These are phyloP conservation scores for Trichomonas tenax DNA, from an alignment of 208 protist species.

Conservation along the genomic window DNA sequence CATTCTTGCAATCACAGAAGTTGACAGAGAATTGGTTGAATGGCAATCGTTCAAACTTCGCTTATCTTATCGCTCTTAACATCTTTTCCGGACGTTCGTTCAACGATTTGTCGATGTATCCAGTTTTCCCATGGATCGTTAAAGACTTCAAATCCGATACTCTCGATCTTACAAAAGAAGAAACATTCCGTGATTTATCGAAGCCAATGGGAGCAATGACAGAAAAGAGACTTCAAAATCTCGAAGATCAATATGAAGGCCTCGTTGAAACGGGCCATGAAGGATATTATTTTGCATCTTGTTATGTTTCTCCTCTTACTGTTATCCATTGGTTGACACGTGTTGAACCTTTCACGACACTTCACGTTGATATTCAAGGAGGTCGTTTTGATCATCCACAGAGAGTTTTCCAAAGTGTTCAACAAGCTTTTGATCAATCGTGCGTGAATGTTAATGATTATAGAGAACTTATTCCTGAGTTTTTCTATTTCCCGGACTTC, in stretches of 20 bases:
- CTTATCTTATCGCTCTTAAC: not conserved
- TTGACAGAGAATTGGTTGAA: not conserved
- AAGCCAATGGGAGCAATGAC: not conserved
- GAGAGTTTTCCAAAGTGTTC: not conserved
- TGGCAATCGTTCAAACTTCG: not conserved
- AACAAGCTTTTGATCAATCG: not conserved
- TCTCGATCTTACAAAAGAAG: not conserved
- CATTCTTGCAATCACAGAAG: not conserved
- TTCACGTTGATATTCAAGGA: not conserved
- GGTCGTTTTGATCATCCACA: not conserved
- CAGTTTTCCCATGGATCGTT: not conserved
- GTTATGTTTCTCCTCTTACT: constrained; percentile 23
- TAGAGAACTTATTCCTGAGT: not conserved
- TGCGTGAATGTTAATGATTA: not conserved
- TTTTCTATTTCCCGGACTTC: not conserved
- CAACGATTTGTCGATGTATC: not conserved
- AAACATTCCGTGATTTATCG: not conserved
- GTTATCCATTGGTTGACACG: not conserved
- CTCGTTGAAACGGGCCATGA: not conserved
- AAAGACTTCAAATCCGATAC: not conserved
- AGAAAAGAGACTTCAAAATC: not conserved
- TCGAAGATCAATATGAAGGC: not conserved
- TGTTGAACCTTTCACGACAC: not conserved
- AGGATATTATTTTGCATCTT: not conserved
- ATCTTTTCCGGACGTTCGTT: not conserved